Evolutionary conservation across 805 yeast species (phyloP), one percentile per base, ranked within the genome.

Genomic region (Brettanomyces naardenensis): DNA sequence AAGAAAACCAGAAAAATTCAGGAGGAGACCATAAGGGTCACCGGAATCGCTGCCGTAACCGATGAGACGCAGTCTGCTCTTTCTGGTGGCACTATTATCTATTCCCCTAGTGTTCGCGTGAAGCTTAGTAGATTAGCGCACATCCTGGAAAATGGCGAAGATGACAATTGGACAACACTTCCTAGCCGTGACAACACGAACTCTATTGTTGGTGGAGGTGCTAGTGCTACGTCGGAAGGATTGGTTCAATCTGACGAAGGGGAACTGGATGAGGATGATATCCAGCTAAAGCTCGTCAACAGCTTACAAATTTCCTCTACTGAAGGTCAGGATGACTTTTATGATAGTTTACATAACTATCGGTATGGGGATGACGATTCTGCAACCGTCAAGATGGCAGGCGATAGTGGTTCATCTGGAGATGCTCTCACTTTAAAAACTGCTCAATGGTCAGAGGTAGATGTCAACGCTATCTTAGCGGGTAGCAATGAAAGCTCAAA

Each of bases 81-180:
- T 13, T 11, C 31, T 18, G 13, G 20, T 14, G 13, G 22, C 33
- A 18, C 36, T 49, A 4, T 30, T 48, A 3, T 45, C 42, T 34
- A 34, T 19, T 53, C 58, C 11, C 52, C 54, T 4, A 52, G 56
- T 36, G 44, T 48, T 5, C 35, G 39, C 11, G 44, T 43, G n/a
- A 46, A 43, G 14, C 28, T 54, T 25, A 28, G 39, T n/a, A 37
- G 35, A 10, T 23, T 44, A 3, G 22, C 28, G 11, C 26, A 37
- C 4, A 28, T 26, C 7, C 17, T 19, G 13, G 19, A 25, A 25
- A n/a, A 27, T 21, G 28, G 28, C 31, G 26, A 22, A 36, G 36
- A 36, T 19, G 18, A 32, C 17, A 37, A 39, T 29, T 28, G 43
- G 39, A 31, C 43, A 18, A 3, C 25, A 18, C n/a, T 38, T 32